Conservation (phyloP, 305 asterid genomes). For the Andrographis paniculata region DNA sequence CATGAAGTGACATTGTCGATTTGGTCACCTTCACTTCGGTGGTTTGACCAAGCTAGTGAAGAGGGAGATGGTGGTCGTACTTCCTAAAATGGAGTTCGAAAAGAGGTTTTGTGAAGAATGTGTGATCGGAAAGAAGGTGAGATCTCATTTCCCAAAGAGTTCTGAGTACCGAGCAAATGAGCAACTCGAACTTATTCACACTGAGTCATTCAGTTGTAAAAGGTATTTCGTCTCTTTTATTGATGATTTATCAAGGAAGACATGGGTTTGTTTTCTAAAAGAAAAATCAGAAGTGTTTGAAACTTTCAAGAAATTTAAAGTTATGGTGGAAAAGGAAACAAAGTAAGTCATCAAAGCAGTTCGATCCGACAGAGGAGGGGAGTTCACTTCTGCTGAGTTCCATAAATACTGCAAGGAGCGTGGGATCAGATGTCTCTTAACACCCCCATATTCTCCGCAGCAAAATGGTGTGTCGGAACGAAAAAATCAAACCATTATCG, state of each 20-base stretch:
- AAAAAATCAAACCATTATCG: not conserved
- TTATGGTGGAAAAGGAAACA: not conserved
- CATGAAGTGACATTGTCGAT: not conserved
- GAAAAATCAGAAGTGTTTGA: not conserved
- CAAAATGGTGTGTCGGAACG: slow-evolving; percentile 1
- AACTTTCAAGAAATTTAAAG: not conserved
- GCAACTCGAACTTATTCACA: not conserved
- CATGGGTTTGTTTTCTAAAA: not conserved
- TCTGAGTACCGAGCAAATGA: not conserved
- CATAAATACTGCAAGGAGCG: not conserved
- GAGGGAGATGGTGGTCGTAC: not conserved
- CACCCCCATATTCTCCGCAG: not conserved
- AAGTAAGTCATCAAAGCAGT: not conserved
- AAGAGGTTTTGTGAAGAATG: not conserved
- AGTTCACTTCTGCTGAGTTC: not conserved
- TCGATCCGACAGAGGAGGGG: too few species aligned
- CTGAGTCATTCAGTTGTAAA: not conserved
- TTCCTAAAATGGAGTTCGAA: slow-evolving; percentile 1
- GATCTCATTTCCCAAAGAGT: not conserved
- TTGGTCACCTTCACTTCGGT: not conserved
- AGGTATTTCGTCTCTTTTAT: slow-evolving; percentile 1
- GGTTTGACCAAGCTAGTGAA: not conserved
- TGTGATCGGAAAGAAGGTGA: not conserved
- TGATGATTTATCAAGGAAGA: slow-evolving; percentile 2
- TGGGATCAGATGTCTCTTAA: not conserved